Conservation (phyloP, 306 rosid species). For the Cucurbita ficifolia region DNA sequence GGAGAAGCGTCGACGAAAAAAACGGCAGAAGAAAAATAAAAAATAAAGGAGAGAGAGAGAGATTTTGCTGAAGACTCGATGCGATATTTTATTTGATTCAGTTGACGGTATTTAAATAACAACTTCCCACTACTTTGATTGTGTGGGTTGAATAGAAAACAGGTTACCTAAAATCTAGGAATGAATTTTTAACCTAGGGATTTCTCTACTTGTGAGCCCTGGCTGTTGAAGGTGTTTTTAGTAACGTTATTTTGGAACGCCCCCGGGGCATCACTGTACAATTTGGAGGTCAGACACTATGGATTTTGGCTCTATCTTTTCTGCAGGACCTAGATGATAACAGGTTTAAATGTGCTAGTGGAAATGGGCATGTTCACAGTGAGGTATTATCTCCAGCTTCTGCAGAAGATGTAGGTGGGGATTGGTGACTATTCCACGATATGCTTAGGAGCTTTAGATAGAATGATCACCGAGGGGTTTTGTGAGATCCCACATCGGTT, state of each 20-base stretch:
- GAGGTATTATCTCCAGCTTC: conserved; percentile 93
- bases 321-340: conserved; percentile 59
- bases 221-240: background rate
- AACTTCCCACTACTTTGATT: too few species aligned
- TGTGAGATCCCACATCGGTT: too few species aligned
- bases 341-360: conserved; percentile 51
- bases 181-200: too few species aligned
- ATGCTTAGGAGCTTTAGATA: conserved; percentile 53
- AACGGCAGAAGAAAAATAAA: too few species aligned
- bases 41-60: too few species aligned
- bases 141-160: too few species aligned
- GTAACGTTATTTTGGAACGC: conserved; percentile 64
- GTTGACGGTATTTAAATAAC: too few species aligned
- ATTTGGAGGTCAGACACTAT: conserved; percentile 87
- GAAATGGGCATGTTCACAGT: conserved; percentile 45
- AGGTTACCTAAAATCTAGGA: too few species aligned
- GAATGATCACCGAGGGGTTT: conserved; percentile 72
- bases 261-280: conserved; percentile 78
- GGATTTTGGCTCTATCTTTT: conserved; percentile 61
- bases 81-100: too few species aligned
- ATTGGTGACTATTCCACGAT: conserved; percentile 2
- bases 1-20: too few species aligned
- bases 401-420: conserved; percentile 79
- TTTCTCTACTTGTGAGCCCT: background rate
- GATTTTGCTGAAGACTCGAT: too few species aligned